Evolutionary conservation across 768 basidiomycete species (phyloP), one percentile per base, ranked within the genome.

Genomic region (Omphalotus guepiniiformis): DNA sequence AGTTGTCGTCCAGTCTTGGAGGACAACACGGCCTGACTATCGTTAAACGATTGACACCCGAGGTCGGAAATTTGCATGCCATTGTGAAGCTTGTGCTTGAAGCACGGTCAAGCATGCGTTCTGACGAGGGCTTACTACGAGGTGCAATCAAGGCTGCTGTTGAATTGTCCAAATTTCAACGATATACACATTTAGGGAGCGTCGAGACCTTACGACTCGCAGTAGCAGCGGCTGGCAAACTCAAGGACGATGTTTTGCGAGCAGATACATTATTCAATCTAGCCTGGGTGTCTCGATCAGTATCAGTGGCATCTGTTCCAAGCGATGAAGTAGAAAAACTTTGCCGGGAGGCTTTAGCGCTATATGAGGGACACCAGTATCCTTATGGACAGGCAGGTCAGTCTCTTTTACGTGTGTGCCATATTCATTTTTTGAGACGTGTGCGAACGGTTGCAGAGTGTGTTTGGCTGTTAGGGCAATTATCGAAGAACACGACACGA

Each of bases 1-100:
- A 38, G 15, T 50, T 56, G 23, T 43, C 47, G 25, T 47, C 55
- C 9, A 52, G 53, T 44, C 2, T 19, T 40, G 51, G 55, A 18
- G 55, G 55, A n/a, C 53, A 48, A 1, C 53, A 56, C 18, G 55
- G 55, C 1, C 50, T 53, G 34, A 41, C 12, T 13, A 56, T 56
- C 18, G 48, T 52, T 21, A 50, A 56, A 25, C 42, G 48, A 7
- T 27, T 56, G 23, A 50, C 50, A 5, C 53, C 53, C 1, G 53
- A 56, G 25, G 54, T 54, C 9, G 50, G 50, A 11, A 56, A 56
- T 22, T 22, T 56, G 28, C 53, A 54, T 25, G 46, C 55, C 3
- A 38, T 56, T 19, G 48, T 56, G 11, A 44, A 47, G 19, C 50
- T 53, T 18, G 39, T 47, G 16, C 51, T 54, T 32, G 50, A 52